A percentile compares a stretch with the other conserved stretches of the same genome.
phyloP scores from a whole-genome alignment of 2,329 filamentous ascomycete genomes.

The Pseudopyrenochaeta lycopersici region DNA sequence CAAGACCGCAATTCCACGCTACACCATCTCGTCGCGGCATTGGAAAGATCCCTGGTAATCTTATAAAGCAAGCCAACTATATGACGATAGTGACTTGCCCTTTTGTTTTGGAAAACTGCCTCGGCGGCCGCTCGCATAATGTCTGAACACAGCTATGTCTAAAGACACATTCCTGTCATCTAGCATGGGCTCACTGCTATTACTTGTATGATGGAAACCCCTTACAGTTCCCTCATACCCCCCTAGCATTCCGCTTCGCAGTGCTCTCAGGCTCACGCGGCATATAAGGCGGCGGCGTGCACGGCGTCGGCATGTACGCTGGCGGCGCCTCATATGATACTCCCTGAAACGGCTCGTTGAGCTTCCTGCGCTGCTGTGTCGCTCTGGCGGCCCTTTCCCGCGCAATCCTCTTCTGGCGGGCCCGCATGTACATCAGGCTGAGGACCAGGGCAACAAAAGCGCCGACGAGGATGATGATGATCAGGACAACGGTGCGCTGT shows the following conservation, averaged over 20 bases:
- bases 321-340: conserved; percentile 14
- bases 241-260: conserved; percentile 10
- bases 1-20: no score
- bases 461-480: conserved; percentile 27
- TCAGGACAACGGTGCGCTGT: conserved; percentile 30
- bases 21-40: no score
- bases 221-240: not conserved
- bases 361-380: conserved; percentile 1
- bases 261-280: conserved; percentile 15
- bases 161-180: no score
- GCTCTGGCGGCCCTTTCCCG: conserved; percentile 2
- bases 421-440: conserved; percentile 18
- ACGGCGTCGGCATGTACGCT: conserved; percentile 20
- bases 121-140: no score
- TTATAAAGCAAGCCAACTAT: no score
- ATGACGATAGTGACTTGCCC: no score
- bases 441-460: conserved; percentile 23
- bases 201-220: not conserved
- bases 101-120: no score
- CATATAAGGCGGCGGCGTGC: conserved; percentile 24
- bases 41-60: no score
- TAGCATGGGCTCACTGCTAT: no score
- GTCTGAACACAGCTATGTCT: no score
- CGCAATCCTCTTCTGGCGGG: conserved; percentile 9
- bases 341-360: not conserved